These are phyloP conservation scores for Croton setiger DNA, from an alignment of 441 rosid genomes.

Conservation along the genomic window DNA sequence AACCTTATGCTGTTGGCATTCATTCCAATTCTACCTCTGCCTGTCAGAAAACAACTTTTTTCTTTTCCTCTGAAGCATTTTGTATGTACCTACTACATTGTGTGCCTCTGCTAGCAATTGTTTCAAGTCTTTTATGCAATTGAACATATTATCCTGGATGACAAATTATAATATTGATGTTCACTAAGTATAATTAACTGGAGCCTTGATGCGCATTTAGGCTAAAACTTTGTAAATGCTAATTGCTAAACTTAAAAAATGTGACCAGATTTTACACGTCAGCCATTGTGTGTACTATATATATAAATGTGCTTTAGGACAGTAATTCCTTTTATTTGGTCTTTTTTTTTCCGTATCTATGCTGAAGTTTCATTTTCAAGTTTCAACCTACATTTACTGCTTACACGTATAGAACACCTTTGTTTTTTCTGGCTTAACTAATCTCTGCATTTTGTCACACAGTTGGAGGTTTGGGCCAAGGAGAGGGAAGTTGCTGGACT, in stretches of 20 bases:
- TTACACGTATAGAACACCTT: background rate
- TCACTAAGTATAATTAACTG: background rate
- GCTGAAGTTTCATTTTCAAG: background rate
- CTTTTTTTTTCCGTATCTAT: background rate
- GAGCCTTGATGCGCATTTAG: slow-evolving; percentile 5
- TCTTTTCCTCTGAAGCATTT: background rate
- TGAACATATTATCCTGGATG: background rate
- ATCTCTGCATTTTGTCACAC: slow-evolving; percentile 25
- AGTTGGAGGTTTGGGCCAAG: slow-evolving; percentile 96
- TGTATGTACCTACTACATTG: no score
- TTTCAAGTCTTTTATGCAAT: background rate
- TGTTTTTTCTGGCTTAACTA: slow-evolving; percentile 14
- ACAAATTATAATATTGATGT: background rate
- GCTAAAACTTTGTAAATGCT: slow-evolving; percentile 3
- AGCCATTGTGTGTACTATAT: background rate
- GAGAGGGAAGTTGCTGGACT: slow-evolving; percentile 92
- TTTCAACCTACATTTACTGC: background rate
- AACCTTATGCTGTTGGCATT: background rate
- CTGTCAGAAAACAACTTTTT: background rate
- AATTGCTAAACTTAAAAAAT: background rate
- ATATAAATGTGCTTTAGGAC: background rate
- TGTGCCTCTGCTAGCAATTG: background rate
- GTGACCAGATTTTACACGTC: background rate
- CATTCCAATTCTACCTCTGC: background rate
- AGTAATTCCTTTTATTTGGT: background rate